A percentile compares a stretch with the other conserved stretches of the same genome.
phyloP scores from a whole-genome alignment of 2,329 filamentous ascomycete genomes.

The Ceratocystis variospora region DNA sequence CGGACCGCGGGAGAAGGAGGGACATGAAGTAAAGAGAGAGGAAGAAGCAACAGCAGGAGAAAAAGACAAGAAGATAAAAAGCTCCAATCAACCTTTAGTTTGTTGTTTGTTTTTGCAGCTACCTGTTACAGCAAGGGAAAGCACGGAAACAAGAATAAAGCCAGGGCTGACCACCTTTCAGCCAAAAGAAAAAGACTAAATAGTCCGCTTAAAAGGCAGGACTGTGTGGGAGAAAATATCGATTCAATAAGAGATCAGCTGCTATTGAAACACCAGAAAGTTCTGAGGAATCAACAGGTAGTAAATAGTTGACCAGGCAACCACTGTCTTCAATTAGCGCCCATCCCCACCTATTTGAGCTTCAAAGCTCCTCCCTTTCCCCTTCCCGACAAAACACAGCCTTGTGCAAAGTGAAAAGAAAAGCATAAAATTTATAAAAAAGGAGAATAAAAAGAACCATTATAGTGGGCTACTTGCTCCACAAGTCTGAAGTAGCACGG shows the following conservation, averaged over 20 bases:
- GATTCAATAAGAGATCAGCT: background rate
- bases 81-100: slow-evolving; percentile 3
- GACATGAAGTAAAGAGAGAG: background rate
- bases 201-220: background rate
- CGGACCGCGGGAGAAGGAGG: background rate
- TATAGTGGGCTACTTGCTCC: background rate
- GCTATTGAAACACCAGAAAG: slow-evolving; percentile 5
- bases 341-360: slow-evolving; percentile 4
- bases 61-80: background rate
- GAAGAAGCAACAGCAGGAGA: background rate
- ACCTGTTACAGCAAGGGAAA: background rate
- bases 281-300: slow-evolving; percentile 4
- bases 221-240: background rate
- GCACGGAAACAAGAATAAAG: background rate
- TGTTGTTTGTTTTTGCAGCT: slow-evolving; percentile 6
- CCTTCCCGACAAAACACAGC: background rate
- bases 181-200: background rate
- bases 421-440: background rate
- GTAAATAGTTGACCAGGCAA: slow-evolving; percentile 15
- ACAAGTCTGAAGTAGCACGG: background rate
- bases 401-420: slow-evolving; percentile 1
- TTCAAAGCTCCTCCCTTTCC: background rate
- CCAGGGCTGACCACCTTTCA: background rate
- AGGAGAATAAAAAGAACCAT: background rate
- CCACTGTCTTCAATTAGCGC: slow-evolving; percentile 7